A percentile compares a stretch with the other conserved stretches of the same genome.
phyloP scores from a whole-genome alignment of 164 flowering plant species.

The Liquidambar formosana region DNA sequence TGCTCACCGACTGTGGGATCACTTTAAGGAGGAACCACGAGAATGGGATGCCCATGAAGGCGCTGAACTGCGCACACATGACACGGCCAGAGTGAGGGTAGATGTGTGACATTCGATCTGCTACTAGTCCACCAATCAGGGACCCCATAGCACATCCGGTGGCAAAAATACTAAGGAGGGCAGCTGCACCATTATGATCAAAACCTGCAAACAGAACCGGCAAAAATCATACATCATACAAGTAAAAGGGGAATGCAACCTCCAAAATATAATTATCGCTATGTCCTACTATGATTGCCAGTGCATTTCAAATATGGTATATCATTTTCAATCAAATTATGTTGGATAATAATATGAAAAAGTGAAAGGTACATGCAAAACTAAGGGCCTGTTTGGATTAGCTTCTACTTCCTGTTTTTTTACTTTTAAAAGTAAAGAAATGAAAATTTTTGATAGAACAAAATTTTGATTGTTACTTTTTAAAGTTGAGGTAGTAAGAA shows the following conservation, averaged over 20 bases:
- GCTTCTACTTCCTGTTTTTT: no score
- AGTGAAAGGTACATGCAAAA: no score
- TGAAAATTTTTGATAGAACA: no score
- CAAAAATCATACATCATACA: neutral
- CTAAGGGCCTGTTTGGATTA: no score
- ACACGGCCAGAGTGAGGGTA: conserved; percentile 82
- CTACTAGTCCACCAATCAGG: conserved; percentile 78
- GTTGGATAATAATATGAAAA: no score
- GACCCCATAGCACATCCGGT: conserved; percentile 80
- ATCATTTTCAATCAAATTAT: no score
- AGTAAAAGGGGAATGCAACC: neutral
- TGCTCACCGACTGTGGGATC: conserved; percentile 69
- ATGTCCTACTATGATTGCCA: neutral
- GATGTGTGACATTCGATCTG: conserved; percentile 57
- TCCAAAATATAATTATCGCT: neutral
- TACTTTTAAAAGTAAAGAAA: no score
- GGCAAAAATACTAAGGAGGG: conserved; percentile 78
- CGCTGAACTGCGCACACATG: conserved; percentile 98
- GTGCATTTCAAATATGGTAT: no score
- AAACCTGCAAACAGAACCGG: conserved; percentile 56
- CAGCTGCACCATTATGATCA: conserved; percentile 72
- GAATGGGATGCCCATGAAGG: conserved; percentile 95
- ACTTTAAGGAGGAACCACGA: conserved; percentile 69
- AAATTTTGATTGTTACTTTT: no score
- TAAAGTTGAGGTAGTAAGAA: no score